Percentiles rank a stretch among this genome's conserved stretches.
These are phyloP conservation scores for Aureobasidium sp. DNA, from an alignment of 2,329 filamentous ascomycete species.

Conservation along the genomic window DNA sequence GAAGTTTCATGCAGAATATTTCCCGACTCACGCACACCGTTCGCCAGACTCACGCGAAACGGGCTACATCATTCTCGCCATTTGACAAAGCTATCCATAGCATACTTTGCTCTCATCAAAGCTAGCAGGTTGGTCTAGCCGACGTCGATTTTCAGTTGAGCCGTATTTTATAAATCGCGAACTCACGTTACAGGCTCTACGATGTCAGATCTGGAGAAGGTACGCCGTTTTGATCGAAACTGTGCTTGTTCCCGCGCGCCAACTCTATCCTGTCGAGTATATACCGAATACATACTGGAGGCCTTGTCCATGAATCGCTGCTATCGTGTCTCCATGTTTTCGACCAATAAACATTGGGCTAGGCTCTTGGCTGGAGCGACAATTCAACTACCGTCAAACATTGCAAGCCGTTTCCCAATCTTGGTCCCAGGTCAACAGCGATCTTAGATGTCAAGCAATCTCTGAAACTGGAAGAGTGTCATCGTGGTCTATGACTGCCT, in stretches of 20 bases:
- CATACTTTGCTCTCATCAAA: no score
- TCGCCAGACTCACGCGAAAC: no score
- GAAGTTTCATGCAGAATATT: no score
- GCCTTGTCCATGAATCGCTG: background rate
- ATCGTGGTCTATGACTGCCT: background rate
- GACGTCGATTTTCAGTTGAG: no score
- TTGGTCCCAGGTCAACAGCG: background rate
- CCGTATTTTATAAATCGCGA: no score
- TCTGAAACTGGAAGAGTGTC: background rate
- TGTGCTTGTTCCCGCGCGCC: background rate
- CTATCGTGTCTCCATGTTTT: background rate
- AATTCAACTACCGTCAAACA: background rate
- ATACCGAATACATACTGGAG: background rate
- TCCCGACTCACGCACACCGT: no score
- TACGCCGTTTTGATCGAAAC: background rate
- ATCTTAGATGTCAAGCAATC: background rate
- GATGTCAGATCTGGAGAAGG: no score
- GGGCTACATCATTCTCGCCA: no score
- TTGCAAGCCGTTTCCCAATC: no score
- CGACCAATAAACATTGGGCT: background rate
- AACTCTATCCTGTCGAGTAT: background rate
- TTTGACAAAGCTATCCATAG: no score
- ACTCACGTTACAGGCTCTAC: no score
- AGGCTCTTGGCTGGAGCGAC: background rate
- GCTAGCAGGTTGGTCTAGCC: no score